Evolutionary conservation across 2,329 filamentous ascomycete genomes (phyloP).

Genomic region (Capronia epimyces): DNA sequence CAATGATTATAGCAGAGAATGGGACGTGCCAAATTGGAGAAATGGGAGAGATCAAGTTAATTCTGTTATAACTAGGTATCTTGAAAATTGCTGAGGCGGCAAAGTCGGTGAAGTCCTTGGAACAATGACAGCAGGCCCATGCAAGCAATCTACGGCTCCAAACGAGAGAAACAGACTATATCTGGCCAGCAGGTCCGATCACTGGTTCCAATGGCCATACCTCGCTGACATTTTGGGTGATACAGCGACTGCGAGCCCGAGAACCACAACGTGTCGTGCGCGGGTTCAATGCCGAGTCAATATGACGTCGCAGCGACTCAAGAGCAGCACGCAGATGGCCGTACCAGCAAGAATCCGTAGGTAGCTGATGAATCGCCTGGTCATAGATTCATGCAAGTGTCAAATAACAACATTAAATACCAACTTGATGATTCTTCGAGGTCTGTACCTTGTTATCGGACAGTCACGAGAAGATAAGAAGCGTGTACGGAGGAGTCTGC

Average conservation of each 20-base stretch:
- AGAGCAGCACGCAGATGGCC: too few relatives aligned
- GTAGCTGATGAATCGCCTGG: too few relatives aligned
- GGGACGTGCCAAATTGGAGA: too few relatives aligned
- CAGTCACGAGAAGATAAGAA: neutral
- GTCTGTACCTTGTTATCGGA: neutral
- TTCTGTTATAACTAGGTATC: neutral
- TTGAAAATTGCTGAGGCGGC: neutral
- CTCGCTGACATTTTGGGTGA: neutral
- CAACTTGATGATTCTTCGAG: too few relatives aligned
- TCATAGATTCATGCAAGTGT: too few relatives aligned
- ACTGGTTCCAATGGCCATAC: neutral
- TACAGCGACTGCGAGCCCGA: too few relatives aligned
- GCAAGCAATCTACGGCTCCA: neutral
- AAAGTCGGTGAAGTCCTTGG: neutral
- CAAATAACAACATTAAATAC: too few relatives aligned
- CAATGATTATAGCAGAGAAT: neutral
- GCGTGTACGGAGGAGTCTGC: too few relatives aligned
- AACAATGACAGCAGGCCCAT: neutral
- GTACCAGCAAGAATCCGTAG: conserved; percentile 5
- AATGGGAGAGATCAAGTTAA: neutral
- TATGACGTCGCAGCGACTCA: conserved; percentile 16
- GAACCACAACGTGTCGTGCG: conserved; percentile 5
- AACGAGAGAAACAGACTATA: neutral
- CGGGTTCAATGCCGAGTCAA: conserved; percentile 11
- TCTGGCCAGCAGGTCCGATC: neutral